A percentile compares a stretch with the other conserved stretches of the same genome.
Conservation (phyloP, 2,329 filamentous ascomycete genomes). For the Didymella arachidicola region DNA sequence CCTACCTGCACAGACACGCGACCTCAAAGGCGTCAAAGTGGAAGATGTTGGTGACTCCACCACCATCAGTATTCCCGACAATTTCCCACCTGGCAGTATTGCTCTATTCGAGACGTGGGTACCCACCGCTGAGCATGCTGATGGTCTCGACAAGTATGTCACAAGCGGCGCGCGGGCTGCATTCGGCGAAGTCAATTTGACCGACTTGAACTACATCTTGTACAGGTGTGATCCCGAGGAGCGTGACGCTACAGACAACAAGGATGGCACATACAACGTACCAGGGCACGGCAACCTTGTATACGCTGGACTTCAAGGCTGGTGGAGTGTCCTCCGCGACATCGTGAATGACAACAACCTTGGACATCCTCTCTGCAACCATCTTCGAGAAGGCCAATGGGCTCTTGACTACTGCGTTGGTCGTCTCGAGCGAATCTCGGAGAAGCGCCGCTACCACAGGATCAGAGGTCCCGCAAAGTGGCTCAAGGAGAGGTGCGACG, state of each 20-base stretch:
- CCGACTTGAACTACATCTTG: conserved; percentile 89
- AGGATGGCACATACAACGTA: conserved; percentile 88
- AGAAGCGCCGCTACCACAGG: conserved; percentile 67
- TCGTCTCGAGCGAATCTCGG: conserved; percentile 75
- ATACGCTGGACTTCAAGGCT: conserved; percentile 96
- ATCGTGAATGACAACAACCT: conserved; percentile 90
- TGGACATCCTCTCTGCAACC: conserved; percentile 90
- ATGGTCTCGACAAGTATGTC: conserved; percentile 84
- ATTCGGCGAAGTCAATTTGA: conserved; percentile 75
- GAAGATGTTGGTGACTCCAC: conserved; percentile 77
- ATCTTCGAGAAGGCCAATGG: conserved; percentile 91
- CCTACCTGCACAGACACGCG: conserved; percentile 81
- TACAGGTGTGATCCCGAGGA: conserved; percentile 94
- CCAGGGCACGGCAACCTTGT: conserved; percentile 84
- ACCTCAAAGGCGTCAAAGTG: conserved; percentile 76
- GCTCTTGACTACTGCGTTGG: conserved; percentile 85
- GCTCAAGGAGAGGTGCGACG: conserved; percentile 85
- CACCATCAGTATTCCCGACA: conserved; percentile 78
- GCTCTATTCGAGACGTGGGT: conserved; percentile 97
- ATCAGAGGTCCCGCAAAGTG: conserved; percentile 75
- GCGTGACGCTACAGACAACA: conserved; percentile 76
- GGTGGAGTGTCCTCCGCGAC: conserved; percentile 90
- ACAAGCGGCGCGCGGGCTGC: conserved; percentile 81
- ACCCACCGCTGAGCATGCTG: conserved; percentile 81
- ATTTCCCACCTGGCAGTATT: conserved; percentile 92